phyloP scores from a whole-genome alignment of 164 flowering plant genomes.

The Vitis rotundifolia region DNA sequence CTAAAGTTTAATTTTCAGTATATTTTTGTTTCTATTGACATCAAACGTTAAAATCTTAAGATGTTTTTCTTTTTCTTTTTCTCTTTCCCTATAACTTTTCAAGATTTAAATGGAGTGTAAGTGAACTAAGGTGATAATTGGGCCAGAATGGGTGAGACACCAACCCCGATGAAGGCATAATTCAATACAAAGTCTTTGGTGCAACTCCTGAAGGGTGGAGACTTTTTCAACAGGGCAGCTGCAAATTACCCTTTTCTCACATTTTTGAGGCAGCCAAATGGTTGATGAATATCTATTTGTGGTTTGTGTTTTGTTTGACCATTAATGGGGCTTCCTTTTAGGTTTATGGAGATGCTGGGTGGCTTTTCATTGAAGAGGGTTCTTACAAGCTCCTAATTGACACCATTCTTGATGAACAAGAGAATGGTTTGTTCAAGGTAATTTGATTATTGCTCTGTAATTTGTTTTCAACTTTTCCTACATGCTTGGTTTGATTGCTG shows the following conservation, averaged over 20 bases:
- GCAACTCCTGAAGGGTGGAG: no score
- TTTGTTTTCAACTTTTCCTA: not conserved
- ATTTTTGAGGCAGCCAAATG: no score
- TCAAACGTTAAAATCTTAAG: no score
- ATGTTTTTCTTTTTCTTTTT: no score
- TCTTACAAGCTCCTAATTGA: slow-evolving; percentile 48
- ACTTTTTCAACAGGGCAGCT: not conserved
- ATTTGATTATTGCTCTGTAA: not conserved
- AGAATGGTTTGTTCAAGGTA: slow-evolving; percentile 1
- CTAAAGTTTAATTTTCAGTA: no score
- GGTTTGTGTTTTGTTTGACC: slow-evolving; percentile 2
- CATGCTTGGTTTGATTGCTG: no score
- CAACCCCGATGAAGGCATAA: not conserved
- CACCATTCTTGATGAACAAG: slow-evolving; percentile 35
- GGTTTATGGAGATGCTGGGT: slow-evolving; percentile 48
- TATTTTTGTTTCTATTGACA: no score
- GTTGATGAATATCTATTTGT: not conserved
- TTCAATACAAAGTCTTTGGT: not conserved
- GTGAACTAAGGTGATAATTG: no score
- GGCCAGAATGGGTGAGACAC: no score
- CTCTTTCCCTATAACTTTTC: no score
- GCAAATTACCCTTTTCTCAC: not conserved
- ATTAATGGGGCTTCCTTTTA: slow-evolving; percentile 6
- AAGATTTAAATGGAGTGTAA: no score
- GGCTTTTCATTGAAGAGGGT: slow-evolving; percentile 59